Percentiles rank a stretch among this genome's conserved stretches.
Conservation (phyloP, 1,284 basidiomycete genomes). For the Ustilago xerochloae region DNA sequence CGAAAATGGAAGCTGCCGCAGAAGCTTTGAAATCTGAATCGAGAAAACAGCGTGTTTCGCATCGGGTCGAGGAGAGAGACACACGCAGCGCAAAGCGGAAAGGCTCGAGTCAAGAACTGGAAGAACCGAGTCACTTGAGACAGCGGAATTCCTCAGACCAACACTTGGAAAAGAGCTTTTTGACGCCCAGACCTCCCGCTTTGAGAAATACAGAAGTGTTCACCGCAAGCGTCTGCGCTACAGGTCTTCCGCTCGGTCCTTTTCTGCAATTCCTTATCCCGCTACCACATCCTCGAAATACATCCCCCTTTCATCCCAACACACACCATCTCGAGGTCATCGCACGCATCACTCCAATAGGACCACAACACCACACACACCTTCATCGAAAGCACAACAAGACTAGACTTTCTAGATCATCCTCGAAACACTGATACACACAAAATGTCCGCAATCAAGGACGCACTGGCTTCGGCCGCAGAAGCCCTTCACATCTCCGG, state of each 20-base stretch:
- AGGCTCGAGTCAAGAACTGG: too few relatives aligned
- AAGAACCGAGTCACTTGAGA: too few relatives aligned
- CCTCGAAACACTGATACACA: too few relatives aligned
- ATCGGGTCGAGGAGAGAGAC: too few relatives aligned
- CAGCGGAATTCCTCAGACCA: background rate
- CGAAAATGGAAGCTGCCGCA: too few relatives aligned
- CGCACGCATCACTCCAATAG: too few relatives aligned
- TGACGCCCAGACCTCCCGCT: background rate
- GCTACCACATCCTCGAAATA: background rate
- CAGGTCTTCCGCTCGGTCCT: conserved; percentile 2
- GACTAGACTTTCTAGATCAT: background rate
- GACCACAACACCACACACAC: too few relatives aligned
- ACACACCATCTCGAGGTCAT: background rate
- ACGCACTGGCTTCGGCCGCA: conserved; percentile 55
- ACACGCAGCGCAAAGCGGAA: too few relatives aligned
- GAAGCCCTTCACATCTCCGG: conserved; percentile 56
- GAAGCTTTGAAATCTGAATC: too few relatives aligned
- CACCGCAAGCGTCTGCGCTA: background rate
- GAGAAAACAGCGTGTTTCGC: too few relatives aligned
- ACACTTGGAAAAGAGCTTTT: background rate
- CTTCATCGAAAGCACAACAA: background rate
- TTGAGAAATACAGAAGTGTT: background rate
- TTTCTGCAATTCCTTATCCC: background rate
- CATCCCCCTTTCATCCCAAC: background rate
- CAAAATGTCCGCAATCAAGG: conserved; percentile 61